These are phyloP conservation scores for Suillus tomentosus DNA, from an alignment of 768 basidiomycete species.

Conservation along the genomic window DNA sequence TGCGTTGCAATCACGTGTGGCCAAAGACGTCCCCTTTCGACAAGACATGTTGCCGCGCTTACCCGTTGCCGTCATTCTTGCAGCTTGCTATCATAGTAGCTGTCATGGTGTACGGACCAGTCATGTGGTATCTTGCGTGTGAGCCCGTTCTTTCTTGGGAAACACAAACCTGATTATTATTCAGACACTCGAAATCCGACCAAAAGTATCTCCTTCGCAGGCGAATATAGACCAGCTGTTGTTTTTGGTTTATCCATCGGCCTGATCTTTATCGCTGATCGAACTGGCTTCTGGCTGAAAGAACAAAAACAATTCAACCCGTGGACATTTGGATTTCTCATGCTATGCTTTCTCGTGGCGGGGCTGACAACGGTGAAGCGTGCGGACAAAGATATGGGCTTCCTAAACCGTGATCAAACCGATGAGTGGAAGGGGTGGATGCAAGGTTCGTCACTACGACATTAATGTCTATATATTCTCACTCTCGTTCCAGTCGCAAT, in stretches of 20 bases:
- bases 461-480: not conserved
- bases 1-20: conserved; percentile 75
- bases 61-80: conserved; percentile 62
- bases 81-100: conserved; percentile 55
- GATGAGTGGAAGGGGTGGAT: conserved; percentile 99
- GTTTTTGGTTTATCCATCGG: conserved; percentile 66
- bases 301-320: conserved; percentile 84
- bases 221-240: conserved; percentile 42
- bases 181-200: conserved; percentile 16
- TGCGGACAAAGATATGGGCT: conserved; percentile 81
- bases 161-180: conserved; percentile 17
- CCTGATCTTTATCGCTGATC: conserved; percentile 78
- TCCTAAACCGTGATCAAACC: conserved; percentile 89
- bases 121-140: conserved; percentile 41
- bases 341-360: conserved; percentile 48
- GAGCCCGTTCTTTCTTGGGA: conserved; percentile 19
- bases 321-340: conserved; percentile 66
- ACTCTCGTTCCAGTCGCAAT: conserved; percentile 63
- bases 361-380: conserved; percentile 70
- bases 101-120: conserved; percentile 54
- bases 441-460: conserved; percentile 64
- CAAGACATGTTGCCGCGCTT: conserved; percentile 80
- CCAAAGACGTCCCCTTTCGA: conserved; percentile 64
- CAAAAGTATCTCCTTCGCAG: conserved; percentile 21
- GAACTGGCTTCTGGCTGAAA: conserved; percentile 86